phyloP scores from a whole-genome alignment of 2,329 filamentous ascomycete genomes.

The Colletotrichum tropicicola region DNA sequence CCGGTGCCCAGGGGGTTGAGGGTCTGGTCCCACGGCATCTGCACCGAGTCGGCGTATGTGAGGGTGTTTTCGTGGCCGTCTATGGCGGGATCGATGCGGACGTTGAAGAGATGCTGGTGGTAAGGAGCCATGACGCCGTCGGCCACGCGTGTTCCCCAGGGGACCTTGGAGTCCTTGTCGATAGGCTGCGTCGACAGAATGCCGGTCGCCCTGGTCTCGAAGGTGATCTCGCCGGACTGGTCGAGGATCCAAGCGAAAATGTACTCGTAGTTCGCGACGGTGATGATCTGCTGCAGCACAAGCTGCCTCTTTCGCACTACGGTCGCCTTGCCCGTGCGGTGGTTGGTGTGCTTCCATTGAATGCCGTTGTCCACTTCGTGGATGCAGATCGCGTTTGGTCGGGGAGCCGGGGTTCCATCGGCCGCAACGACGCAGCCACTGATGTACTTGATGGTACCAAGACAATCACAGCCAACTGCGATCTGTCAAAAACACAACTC shows the following conservation, averaged over 20 bases:
- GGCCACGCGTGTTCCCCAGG: slow-evolving; percentile 64
- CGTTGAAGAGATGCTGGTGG: slow-evolving; percentile 70
- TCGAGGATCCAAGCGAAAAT: slow-evolving; percentile 58
- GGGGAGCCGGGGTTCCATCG: slow-evolving; percentile 69
- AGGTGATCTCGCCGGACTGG: slow-evolving; percentile 61
- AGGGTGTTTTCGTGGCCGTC: slow-evolving; percentile 62
- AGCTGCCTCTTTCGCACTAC: slow-evolving; percentile 64
- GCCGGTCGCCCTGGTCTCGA: slow-evolving; percentile 67
- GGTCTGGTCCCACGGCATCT: slow-evolving; percentile 33
- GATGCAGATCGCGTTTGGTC: slow-evolving; percentile 77
- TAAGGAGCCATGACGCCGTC: slow-evolving; percentile 67
- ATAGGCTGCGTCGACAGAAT: slow-evolving; percentile 66
- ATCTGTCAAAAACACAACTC: rapidly evolving
- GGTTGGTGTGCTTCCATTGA: slow-evolving; percentile 81
- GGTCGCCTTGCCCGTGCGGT: slow-evolving; percentile 67
- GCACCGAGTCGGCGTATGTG: slow-evolving; percentile 17
- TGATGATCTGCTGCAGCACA: slow-evolving; percentile 70
- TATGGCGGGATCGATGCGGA: slow-evolving; percentile 65
- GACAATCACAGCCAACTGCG: slow-evolving; percentile 35
- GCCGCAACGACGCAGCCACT: slow-evolving; percentile 63
- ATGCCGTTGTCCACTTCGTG: slow-evolving; percentile 81
- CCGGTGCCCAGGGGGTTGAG: slow-evolving; percentile 2
- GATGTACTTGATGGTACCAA: slow-evolving; percentile 65
- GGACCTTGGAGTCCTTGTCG: slow-evolving; percentile 54
- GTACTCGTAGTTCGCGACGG: slow-evolving; percentile 65